Percentiles rank a stretch among this genome's conserved stretches.
These are phyloP conservation scores for Harringtonia lauricola DNA, from an alignment of 2,329 filamentous ascomycete genomes.

Conservation along the genomic window DNA sequence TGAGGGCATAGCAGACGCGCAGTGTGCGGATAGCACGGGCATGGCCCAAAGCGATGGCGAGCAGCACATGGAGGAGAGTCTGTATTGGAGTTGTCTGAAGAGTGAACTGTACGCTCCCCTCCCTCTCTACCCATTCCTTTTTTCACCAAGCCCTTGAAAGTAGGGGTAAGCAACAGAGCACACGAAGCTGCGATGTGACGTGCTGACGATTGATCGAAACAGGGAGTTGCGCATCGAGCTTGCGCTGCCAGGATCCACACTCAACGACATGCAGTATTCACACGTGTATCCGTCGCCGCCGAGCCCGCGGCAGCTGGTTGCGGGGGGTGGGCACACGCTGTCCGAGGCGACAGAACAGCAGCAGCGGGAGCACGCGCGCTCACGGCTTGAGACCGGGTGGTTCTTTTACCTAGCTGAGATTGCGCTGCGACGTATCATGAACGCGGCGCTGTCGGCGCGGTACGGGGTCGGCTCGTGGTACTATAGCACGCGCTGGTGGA, in stretches of 20 bases:
- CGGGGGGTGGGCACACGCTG: not conserved
- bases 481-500: not conserved
- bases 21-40: not conserved
- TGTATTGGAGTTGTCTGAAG: constrained; percentile 46
- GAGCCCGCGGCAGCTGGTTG: not conserved
- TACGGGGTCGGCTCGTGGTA: constrained; percentile 14
- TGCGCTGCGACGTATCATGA: constrained; percentile 30
- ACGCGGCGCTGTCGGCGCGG: not conserved
- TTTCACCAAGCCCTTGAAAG: too few species aligned
- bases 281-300: constrained; percentile 2
- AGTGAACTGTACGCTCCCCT: constrained; percentile 27
- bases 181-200: too few species aligned
- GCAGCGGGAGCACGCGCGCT: not conserved
- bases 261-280: constrained; percentile 3
- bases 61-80: constrained; percentile 26
- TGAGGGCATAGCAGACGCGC: not conserved
- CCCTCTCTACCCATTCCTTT: too few species aligned
- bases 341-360: not conserved
- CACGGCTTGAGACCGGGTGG: constrained; percentile 25
- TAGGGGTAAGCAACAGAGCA: too few species aligned
- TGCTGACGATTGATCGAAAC: not conserved
- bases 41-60: not conserved
- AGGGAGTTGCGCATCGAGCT: constrained; percentile 2
- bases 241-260: constrained; percentile 1
- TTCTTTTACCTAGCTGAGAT: constrained; percentile 45